These are phyloP conservation scores for Ogataea thermomethanolica DNA, from an alignment of 805 yeast species.

Conservation along the genomic window DNA sequence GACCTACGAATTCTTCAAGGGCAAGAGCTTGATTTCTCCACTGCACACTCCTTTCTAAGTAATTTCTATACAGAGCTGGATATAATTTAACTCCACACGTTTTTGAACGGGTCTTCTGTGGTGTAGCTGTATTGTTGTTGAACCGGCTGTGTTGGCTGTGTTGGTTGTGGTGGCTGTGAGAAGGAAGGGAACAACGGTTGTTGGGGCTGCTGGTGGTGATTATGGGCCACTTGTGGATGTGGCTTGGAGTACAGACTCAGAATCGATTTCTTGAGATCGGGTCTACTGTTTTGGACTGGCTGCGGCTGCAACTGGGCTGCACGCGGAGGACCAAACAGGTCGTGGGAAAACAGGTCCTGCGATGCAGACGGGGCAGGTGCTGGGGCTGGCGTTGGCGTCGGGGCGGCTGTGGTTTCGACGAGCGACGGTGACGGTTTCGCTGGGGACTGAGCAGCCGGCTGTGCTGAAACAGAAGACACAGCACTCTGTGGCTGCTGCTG, in stretches of 20 bases:
- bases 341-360: conserved; percentile 8
- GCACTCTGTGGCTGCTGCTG: not conserved
- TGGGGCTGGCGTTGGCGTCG: not conserved
- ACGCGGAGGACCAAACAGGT: conserved; percentile 5
- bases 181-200: not conserved
- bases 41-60: conserved; percentile 64
- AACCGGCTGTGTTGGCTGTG: conserved; percentile 1
- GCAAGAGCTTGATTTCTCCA: conserved; percentile 67
- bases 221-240: conserved; percentile 15
- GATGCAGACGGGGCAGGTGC: conserved; percentile 1
- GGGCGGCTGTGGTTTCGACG: too few relatives aligned
- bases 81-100: conserved; percentile 29
- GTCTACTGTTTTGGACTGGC: conserved; percentile 40
- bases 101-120: conserved; percentile 30
- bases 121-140: conserved; percentile 9
- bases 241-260: conserved; percentile 79
- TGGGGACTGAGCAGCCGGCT: not conserved
- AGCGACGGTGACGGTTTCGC: not conserved
- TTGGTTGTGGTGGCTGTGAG: conserved; percentile 6
- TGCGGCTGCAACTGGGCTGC: conserved; percentile 2
- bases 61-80: conserved; percentile 1
- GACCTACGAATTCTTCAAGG: conserved; percentile 81
- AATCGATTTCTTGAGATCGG: conserved; percentile 89
- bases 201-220: not conserved
- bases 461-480: not conserved